Base-by-base conservation (phyloP, 179 eudicot genomes). In the Gypsophila paniculata region DNA sequence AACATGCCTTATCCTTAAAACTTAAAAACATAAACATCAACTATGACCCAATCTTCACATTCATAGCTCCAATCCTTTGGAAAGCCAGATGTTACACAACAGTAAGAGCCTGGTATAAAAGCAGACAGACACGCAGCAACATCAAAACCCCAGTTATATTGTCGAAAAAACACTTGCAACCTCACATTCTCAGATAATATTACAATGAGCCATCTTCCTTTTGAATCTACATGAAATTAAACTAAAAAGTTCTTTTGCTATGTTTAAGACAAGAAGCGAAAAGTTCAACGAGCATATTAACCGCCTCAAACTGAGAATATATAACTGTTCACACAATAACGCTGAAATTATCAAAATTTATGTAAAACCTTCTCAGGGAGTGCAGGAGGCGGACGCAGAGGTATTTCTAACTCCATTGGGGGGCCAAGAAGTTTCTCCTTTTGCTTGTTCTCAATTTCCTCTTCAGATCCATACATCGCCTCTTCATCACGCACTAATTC, bases 401-500 rank as follows among this genome's bases (percentile, higher is more conserved):
- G 99, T 75, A 95, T 83, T 75, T 89, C 99, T 70, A 92, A 78
- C 81, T 92, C 95, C 88, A 95, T 74, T 13, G 96, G 95, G 17
- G 97, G 99, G 13, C 99, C 99, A 81, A 86, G 82, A 54, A 93
- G 96, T 74, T 85, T 92, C 73, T 93, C 96, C 79, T 85, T 93
- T 32, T 72, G 59, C 80, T 78, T 93, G 76, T 85, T 75, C 74
- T 88, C 94, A 66, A 74, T 80, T 80, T 90, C 99, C 75, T 85
- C 89, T 75, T 89, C 96, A 44, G 90, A 85, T 67, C 76, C 88
- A 78, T 89, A 90, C 38, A 64, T 85, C 55, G 82, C 96, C 67
- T 90, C 89, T 70, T 93, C 99, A 80, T 93, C 99, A 72, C 80
- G 91, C n/a, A 90, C 82, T 76, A 90, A 72, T 79, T 95, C 99